Percentiles rank a stretch among this genome's conserved stretches.
phyloP scores from a whole-genome alignment of 2,329 filamentous ascomycete species.

The Akanthomyces muscarius region DNA sequence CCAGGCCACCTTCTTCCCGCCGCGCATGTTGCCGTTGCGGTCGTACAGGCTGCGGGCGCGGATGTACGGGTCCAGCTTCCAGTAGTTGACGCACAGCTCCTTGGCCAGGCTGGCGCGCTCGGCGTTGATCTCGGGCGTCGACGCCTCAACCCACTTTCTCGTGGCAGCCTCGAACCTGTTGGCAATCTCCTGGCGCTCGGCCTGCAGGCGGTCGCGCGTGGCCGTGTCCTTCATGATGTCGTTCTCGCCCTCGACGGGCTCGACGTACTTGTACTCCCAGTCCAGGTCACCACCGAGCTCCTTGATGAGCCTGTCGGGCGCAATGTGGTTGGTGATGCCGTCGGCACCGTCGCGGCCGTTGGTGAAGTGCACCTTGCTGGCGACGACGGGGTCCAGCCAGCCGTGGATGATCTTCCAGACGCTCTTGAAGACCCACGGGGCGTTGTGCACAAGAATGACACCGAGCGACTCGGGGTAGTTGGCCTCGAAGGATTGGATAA shows the following conservation, averaged over 20 bases:
- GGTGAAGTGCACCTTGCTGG: slow-evolving; percentile 67
- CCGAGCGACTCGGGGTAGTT: slow-evolving; percentile 73
- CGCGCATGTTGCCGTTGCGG: slow-evolving; percentile 49
- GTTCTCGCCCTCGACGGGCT: slow-evolving; percentile 59
- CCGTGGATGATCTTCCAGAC: slow-evolving; percentile 63
- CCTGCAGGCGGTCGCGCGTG: slow-evolving; percentile 45
- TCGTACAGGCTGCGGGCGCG: slow-evolving; percentile 61
- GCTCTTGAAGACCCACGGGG: slow-evolving; percentile 65
- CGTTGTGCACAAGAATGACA: slow-evolving; percentile 68
- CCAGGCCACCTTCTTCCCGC: slow-evolving; percentile 11
- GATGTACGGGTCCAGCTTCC: slow-evolving; percentile 66
- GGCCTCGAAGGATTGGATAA: slow-evolving; percentile 75
- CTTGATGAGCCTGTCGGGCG: slow-evolving; percentile 38
- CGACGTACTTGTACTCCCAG: slow-evolving; percentile 68
- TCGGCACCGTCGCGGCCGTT: slow-evolving; percentile 58
- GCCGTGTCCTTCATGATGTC: slow-evolving; percentile 42
- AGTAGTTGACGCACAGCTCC: slow-evolving; percentile 58
- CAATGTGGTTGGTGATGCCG: slow-evolving; percentile 47
- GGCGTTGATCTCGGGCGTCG: slow-evolving; percentile 21
- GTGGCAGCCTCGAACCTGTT: slow-evolving; percentile 57
- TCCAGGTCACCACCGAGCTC: slow-evolving; percentile 64
- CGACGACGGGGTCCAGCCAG: slow-evolving; percentile 73
- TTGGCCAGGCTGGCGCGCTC: slow-evolving; percentile 47
- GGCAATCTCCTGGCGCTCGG: slow-evolving; percentile 49
- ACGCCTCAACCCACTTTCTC: slow-evolving; percentile 52